A percentile compares a stretch with the other conserved stretches of the same genome.
Conservation (phyloP, 2,329 filamentous ascomycete genomes). For the Bipolaris zeicola region DNA sequence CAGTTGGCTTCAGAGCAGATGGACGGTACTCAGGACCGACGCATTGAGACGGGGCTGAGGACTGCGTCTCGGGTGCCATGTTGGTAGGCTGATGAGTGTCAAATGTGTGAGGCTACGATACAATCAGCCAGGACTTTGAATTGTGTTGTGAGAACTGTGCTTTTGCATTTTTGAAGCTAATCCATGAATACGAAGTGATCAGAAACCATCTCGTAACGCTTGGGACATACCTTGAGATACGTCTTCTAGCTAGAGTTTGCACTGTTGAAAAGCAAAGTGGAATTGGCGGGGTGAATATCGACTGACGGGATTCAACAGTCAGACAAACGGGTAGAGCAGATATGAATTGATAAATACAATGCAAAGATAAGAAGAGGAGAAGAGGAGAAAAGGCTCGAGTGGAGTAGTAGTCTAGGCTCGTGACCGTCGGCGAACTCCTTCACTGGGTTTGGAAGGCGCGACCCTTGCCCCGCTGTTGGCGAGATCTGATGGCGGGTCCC, state of each 20-base stretch:
- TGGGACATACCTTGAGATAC: conserved; percentile 3
- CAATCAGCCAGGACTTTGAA: conserved; percentile 3
- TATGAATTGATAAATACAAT: conserved; percentile 19
- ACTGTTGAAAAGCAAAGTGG: conserved; percentile 9
- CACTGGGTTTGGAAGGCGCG: conserved; percentile 25
- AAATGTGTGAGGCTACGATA: conserved; percentile 8
- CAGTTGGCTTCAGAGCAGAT: conserved; percentile 78
- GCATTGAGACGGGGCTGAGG: conserved; percentile 59
- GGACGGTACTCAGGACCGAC: conserved; percentile 82
- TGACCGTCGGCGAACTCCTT: conserved; percentile 45
- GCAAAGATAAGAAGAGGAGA: conserved; percentile 27
- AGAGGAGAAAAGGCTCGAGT: conserved; percentile 22
- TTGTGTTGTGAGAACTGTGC: not conserved
- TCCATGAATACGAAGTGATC: not conserved
- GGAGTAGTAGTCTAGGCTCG: conserved; percentile 35
- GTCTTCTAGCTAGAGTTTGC: conserved; percentile 3
- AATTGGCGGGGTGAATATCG: conserved; percentile 14
- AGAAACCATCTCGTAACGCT: not conserved
- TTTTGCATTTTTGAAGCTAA: not conserved
- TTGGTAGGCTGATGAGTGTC: conserved; percentile 10
- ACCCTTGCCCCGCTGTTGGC: conserved; percentile 26
- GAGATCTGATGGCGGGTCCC: conserved; percentile 21
- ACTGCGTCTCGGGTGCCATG: conserved; percentile 37
- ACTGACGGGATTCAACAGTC: conserved; percentile 18
- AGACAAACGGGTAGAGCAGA: conserved; percentile 16